These are phyloP conservation scores for Eucalyptus grandis DNA, from an alignment of 345 rosid genomes.

Conservation along the genomic window DNA sequence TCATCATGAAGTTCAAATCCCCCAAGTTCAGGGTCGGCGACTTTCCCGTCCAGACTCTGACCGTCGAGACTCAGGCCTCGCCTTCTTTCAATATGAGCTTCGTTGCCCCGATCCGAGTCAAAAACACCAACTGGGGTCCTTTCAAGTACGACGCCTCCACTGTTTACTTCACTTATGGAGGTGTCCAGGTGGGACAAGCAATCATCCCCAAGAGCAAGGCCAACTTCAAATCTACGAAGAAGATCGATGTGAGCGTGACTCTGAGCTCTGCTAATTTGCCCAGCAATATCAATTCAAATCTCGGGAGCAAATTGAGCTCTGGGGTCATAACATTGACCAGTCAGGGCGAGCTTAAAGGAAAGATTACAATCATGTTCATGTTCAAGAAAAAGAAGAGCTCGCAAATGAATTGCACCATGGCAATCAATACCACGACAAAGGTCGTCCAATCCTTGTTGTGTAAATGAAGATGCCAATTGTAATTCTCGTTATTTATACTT, in stretches of 20 bases:
- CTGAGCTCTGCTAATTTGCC: not conserved
- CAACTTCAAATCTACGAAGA: not conserved
- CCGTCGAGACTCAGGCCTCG: not conserved
- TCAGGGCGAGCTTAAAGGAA: not conserved
- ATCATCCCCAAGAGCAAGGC: not conserved
- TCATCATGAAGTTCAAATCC: constrained; percentile 1
- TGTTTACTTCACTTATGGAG: not conserved
- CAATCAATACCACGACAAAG: not conserved
- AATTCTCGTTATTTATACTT: not conserved
- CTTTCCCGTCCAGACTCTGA: not conserved
- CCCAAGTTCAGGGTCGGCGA: constrained; percentile 8
- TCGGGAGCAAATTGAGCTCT: not conserved
- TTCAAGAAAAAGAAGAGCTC: not conserved
- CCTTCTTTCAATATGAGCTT: not conserved
- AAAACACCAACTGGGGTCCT: constrained; percentile 9
- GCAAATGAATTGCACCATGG: constrained; percentile 3
- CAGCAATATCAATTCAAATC: not conserved
- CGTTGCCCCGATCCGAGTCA: not conserved
- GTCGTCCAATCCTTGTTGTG: not conserved
- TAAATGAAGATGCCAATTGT: not conserved
- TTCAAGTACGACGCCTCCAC: not conserved
- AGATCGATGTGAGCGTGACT: not conserved
- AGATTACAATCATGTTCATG: not conserved
- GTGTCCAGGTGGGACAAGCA: not conserved
- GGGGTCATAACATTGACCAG: not conserved